A percentile compares a stretch with the other conserved stretches of the same genome.
Evolutionary conservation across 345 rosid species (phyloP).

Genomic region (Carallia pectinifolia): DNA sequence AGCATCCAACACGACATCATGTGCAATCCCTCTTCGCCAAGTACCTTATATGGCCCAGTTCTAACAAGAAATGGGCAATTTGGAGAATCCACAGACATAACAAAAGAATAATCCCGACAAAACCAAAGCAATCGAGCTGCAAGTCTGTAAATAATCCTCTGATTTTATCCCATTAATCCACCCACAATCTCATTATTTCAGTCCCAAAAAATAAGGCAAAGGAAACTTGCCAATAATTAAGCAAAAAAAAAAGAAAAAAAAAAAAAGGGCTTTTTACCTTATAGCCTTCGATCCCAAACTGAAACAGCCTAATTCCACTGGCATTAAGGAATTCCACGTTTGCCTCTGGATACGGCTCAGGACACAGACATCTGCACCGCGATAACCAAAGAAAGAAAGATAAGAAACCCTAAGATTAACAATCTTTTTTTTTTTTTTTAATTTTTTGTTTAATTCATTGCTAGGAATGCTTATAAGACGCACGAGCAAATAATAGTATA

Average conservation of each 20-base stretch:
- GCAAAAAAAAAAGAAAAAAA: neutral
- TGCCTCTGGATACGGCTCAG: conserved; percentile 83
- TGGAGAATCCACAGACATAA: too few species aligned
- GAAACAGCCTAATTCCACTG: conserved; percentile 71
- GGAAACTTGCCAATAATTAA: too few species aligned
- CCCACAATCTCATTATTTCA: neutral
- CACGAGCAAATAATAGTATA: neutral
- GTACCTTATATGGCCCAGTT: too few species aligned
- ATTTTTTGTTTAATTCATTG: neutral
- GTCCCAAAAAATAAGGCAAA: neutral
- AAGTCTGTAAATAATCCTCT: too few species aligned
- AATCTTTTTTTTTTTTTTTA: neutral
- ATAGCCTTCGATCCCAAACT: conserved; percentile 84
- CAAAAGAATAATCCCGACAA: too few species aligned
- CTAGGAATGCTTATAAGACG: neutral
- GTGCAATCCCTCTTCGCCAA: too few species aligned
- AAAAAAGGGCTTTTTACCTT: conserved; percentile 43
- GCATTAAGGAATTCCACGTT: conserved; percentile 74
- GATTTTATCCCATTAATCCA: too few species aligned
- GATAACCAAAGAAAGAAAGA: neutral
- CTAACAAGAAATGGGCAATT: too few species aligned
- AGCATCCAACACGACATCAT: neutral
- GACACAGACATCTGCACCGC: conserved; percentile 67
- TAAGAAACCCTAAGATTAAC: conserved; percentile 20
- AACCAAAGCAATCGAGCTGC: too few species aligned